These are phyloP conservation scores for Phoma sp. DNA, from an alignment of 2,329 filamentous ascomycete species.

Conservation along the genomic window DNA sequence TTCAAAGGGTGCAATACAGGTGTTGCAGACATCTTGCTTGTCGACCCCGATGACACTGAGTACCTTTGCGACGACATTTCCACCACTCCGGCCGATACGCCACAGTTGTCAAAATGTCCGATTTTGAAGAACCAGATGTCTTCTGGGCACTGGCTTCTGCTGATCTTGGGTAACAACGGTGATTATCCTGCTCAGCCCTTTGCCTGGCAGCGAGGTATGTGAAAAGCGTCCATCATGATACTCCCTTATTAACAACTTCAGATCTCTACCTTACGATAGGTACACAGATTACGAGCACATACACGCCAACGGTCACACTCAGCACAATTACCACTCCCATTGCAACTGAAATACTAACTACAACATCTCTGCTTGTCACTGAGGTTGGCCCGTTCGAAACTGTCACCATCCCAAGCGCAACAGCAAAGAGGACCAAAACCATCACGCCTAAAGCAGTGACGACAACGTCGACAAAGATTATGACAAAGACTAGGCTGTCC, in stretches of 20 bases:
- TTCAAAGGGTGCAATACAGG: constrained; percentile 54
- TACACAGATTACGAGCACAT: constrained; percentile 39
- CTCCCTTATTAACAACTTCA: constrained; percentile 17
- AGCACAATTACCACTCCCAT: constrained; percentile 39
- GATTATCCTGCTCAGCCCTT: constrained; percentile 49
- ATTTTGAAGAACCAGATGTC: constrained; percentile 52
- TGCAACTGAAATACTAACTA: constrained; percentile 29
- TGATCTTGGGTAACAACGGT: constrained; percentile 55
- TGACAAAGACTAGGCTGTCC: constrained; percentile 36
- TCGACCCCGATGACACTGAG: constrained; percentile 51
- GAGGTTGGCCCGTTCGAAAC: constrained; percentile 40
- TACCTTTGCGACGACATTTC: constrained; percentile 51
- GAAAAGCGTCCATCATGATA: constrained; percentile 19
- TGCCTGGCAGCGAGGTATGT: constrained; percentile 53
- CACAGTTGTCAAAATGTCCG: constrained; percentile 52
- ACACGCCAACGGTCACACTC: constrained; percentile 44
- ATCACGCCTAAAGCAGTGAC: constrained; percentile 39
- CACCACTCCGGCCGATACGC: constrained; percentile 48
- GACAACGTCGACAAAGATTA: constrained; percentile 31
- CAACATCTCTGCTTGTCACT: constrained; percentile 32
- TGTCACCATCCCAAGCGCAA: constrained; percentile 40
- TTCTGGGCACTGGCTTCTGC: constrained; percentile 53
- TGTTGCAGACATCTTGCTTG: constrained; percentile 51
- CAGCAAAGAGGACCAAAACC: constrained; percentile 41
- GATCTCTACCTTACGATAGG: constrained; percentile 45